phyloP scores from a whole-genome alignment of 345 rosid genomes.

The Eucalyptus camaldulensis region DNA sequence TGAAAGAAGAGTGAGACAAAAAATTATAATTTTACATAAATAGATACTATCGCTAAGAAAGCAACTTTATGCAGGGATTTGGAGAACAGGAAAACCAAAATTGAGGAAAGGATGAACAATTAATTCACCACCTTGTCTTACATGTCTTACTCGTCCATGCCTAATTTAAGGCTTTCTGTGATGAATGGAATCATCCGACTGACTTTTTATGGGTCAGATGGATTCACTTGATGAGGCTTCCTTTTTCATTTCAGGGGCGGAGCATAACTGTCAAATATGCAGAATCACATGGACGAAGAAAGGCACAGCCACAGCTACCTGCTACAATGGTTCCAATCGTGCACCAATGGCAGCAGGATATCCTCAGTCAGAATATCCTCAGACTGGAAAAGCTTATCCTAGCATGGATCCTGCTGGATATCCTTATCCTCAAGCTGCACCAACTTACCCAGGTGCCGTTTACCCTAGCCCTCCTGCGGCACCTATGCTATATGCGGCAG shows the following conservation, averaged over 20 bases:
- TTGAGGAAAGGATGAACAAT: neutral
- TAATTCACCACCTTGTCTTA: neutral
- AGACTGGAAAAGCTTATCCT: constrained; percentile 28
- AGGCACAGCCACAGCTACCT: constrained; percentile 18
- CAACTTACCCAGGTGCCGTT: constrained; percentile 25
- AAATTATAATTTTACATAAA: neutral
- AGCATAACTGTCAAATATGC: constrained; percentile 42
- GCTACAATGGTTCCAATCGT: constrained; percentile 18
- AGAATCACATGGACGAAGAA: constrained; percentile 39
- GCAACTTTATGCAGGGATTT: neutral
- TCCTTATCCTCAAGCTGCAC: constrained; percentile 28
- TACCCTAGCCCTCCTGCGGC: constrained; percentile 27
- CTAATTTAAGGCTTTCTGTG: neutral
- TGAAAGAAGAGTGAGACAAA: neutral
- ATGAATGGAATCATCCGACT: neutral
- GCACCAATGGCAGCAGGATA: constrained; percentile 29
- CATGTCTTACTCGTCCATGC: neutral
- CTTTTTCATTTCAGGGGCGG: constrained; percentile 28
- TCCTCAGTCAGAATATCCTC: neutral
- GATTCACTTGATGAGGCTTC: neutral
- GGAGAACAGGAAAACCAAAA: neutral
- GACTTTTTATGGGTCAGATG: neutral
- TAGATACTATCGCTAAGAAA: neutral
- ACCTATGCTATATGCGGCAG: constrained; percentile 22
- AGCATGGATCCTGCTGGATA: constrained; percentile 19